Evolutionary conservation across 2,329 filamentous ascomycete genomes (phyloP), one percentile per base, ranked within the genome.

Genomic region (Sporothrix inflata): DNA sequence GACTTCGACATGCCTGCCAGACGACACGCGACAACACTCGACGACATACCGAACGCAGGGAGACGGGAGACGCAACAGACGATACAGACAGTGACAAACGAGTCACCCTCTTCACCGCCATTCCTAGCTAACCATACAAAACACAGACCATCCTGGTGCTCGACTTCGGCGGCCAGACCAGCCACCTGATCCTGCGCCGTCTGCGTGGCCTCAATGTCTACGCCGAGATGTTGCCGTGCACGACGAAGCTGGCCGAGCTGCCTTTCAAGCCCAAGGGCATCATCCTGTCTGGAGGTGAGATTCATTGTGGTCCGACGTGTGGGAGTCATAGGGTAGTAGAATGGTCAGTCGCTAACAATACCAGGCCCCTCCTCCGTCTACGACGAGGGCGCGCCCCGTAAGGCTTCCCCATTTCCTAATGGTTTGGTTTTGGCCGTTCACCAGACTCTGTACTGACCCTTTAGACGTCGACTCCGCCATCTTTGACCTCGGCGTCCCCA

Each of bases 141-240:
- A 4, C 8, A 34, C 8, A 91, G 84, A 93, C 91, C 75, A 91
- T 93, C 77, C 83, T 93, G 75, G 89, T 91, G 75, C 84, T 93
- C 77, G 91, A 93, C 81, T 93, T 92, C 79, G 91, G 83, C 69
- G 91, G 88, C 30, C 91, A 93, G 82, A 91, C 90, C 78, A 90
- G 89, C 53, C 91, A 94, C 80, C 84, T 94, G 51, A 94, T 94
- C 78, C 89, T 90, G 11, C 86, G 93, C 71, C 89, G 93, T 45
- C 86, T 97, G 38, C 88, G 94, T 76, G 89, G 92, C 77, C 87
- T 97, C 82, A 91, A 76, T 34, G 77, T 80, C 80, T 97, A 92
- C 85, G 90, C 90, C 74, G 94, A 97, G 84, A 92, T 97, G 90
- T 89, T 97, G 57, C 92, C 92, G 27, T 97, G 94, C 82, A 97